A percentile compares a stretch with the other conserved stretches of the same genome.
phyloP scores from a whole-genome alignment of 31 red algal genomes.

The Endocladia muricata region DNA sequence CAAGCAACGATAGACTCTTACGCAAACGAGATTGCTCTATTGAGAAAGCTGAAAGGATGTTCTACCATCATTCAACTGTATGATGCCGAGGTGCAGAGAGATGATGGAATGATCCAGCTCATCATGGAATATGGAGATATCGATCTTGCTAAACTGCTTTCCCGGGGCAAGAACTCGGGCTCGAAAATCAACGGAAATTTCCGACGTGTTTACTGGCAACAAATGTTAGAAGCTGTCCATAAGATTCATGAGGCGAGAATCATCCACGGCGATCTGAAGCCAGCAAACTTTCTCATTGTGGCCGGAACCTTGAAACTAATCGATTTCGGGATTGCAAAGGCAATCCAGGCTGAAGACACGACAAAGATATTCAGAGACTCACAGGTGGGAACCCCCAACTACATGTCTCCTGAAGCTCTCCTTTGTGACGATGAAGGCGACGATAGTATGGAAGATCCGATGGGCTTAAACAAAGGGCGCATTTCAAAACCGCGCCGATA shows the following conservation, averaged over 20 bases:
- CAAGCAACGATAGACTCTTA: constrained; percentile 52
- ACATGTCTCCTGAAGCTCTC: constrained; percentile 96
- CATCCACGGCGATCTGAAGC: constrained; percentile 93
- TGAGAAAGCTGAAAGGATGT: constrained; percentile 55
- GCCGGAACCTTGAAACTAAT: constrained; percentile 87
- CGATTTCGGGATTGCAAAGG: constrained; percentile 98
- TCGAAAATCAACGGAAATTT: constrained; percentile 77
- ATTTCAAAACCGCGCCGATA: neutral
- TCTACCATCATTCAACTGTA: constrained; percentile 81
- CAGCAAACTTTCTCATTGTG: constrained; percentile 95
- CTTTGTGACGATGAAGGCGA: constrained; percentile 15
- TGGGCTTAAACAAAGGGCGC: neutral
- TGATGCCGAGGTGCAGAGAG: constrained; percentile 71
- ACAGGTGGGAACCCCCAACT: constrained; percentile 95
- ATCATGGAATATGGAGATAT: constrained; percentile 95
- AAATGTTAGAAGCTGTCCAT: constrained; percentile 94
- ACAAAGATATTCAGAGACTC: constrained; percentile 91
- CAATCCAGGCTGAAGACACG: constrained; percentile 82
- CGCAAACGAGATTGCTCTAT: constrained; percentile 85
- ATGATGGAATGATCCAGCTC: constrained; percentile 62
- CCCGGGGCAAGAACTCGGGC: constrained; percentile 17
- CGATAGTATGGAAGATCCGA: neutral
- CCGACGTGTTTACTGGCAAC: constrained; percentile 84
- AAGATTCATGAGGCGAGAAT: constrained; percentile 89
- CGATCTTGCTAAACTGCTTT: constrained; percentile 67